A percentile compares a stretch with the other conserved stretches of the same genome.
These are phyloP conservation scores for Trichomonas vaginalis DNA, from an alignment of 208 protist genomes.

Conservation along the genomic window DNA sequence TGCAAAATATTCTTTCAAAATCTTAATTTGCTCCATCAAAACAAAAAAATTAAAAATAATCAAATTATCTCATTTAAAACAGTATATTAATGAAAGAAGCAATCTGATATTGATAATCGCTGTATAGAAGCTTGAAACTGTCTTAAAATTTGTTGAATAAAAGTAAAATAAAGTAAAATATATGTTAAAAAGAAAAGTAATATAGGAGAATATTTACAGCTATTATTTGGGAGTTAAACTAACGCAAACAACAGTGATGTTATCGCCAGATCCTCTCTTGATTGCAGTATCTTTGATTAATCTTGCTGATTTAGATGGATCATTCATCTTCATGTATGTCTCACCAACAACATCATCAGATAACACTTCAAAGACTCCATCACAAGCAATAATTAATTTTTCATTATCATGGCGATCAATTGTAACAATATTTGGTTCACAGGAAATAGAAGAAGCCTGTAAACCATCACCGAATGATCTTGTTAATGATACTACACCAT, in stretches of 20 bases:
- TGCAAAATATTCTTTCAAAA: too few relatives aligned
- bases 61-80: too few relatives aligned
- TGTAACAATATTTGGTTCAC: neutral
- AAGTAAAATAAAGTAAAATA: too few relatives aligned
- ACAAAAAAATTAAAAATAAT: too few relatives aligned
- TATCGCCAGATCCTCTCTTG: neutral
- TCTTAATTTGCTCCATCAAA: too few relatives aligned
- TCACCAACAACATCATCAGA: neutral
- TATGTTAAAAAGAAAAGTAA: too few relatives aligned
- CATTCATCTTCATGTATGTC: neutral
- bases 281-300: neutral
- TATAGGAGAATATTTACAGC: too few relatives aligned
- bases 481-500: neutral
- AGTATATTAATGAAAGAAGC: too few relatives aligned
- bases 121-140: too few relatives aligned
- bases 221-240: neutral
- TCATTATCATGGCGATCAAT: neutral
- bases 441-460: too few relatives aligned
- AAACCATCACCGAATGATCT: neutral
- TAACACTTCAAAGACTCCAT: neutral
- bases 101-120: too few relatives aligned
- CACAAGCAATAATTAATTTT: neutral
- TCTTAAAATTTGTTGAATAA: too few relatives aligned
- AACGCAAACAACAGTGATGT: neutral
- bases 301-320: neutral